A percentile compares a stretch with the other conserved stretches of the same genome.
These are phyloP conservation scores for Truncatella angustata DNA, from an alignment of 2,329 filamentous ascomycete species.

Conservation along the genomic window DNA sequence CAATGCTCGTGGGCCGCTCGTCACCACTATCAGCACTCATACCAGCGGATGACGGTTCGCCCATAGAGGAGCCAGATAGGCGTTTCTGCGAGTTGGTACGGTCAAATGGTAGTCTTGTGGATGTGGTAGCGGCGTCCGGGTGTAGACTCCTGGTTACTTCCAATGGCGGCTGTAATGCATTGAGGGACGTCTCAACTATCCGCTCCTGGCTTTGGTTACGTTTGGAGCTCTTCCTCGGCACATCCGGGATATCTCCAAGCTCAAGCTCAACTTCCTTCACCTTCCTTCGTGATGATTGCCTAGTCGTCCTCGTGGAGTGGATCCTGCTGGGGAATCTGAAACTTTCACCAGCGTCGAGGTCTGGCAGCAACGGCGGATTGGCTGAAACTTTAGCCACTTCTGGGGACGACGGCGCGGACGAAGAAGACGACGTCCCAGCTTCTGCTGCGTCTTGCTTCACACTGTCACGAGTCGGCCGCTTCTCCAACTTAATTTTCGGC, in stretches of 20 bases:
- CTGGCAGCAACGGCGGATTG: constrained; percentile 56
- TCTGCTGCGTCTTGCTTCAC: constrained; percentile 41
- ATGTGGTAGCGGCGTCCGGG: constrained; percentile 17
- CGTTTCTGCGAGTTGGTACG: constrained; percentile 52
- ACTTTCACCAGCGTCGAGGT: constrained; percentile 55
- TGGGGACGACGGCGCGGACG: constrained; percentile 29
- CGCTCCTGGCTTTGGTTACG: constrained; percentile 46
- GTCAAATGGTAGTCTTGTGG: constrained; percentile 54
- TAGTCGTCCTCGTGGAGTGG: constrained; percentile 54
- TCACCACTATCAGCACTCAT: constrained; percentile 21
- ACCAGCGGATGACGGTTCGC: constrained; percentile 7
- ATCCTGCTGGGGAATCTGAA: constrained; percentile 65
- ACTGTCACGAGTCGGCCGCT: constrained; percentile 26
- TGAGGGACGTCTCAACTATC: constrained; percentile 35
- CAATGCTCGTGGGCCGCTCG: constrained; percentile 53
- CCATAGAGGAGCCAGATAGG: constrained; percentile 48
- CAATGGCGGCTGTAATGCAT: constrained; percentile 21
- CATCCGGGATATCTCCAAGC: constrained; percentile 46
- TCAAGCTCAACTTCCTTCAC: constrained; percentile 25
- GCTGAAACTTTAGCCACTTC: constrained; percentile 42
- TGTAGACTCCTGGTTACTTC: constrained; percentile 13
- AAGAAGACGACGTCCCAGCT: constrained; percentile 42
- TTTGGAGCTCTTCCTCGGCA: constrained; percentile 74
- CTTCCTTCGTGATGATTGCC: constrained; percentile 35
- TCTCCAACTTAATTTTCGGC: constrained; percentile 28